Conservation (phyloP, 208 protist genomes). For the Acanthamoeba quina region DNA sequence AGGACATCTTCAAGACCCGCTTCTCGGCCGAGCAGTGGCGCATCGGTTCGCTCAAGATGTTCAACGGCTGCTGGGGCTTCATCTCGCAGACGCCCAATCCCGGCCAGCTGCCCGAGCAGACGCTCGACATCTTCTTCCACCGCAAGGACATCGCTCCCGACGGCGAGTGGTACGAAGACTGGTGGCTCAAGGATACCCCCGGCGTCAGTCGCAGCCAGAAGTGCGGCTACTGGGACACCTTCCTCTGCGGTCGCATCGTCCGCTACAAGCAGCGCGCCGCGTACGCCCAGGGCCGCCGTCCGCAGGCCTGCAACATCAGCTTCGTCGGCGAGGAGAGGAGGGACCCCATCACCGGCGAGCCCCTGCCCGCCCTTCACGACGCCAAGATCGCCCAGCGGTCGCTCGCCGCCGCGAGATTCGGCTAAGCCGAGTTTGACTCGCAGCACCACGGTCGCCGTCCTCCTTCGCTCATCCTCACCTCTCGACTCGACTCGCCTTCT, state of each 20-base stretch:
- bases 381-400: slow-evolving; percentile 63
- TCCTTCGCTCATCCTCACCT: no score
- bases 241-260: slow-evolving; percentile 75
- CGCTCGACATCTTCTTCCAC: slow-evolving; percentile 75
- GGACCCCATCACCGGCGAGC: slow-evolving; percentile 62
- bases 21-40: slow-evolving; percentile 66
- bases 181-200: slow-evolving; percentile 75
- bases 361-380: slow-evolving; percentile 51
- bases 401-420: slow-evolving; percentile 41
- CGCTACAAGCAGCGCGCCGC: slow-evolving; percentile 74
- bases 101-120: slow-evolving; percentile 9
- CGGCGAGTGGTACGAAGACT: slow-evolving; percentile 73
- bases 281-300: slow-evolving; percentile 64
- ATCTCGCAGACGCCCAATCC: slow-evolving; percentile 59
- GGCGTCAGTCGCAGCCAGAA: slow-evolving; percentile 74
- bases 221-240: slow-evolving; percentile 76
- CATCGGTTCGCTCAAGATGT: slow-evolving; percentile 74
- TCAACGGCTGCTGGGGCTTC: slow-evolving; percentile 77
- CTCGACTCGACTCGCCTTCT: not conserved
- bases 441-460: not conserved
- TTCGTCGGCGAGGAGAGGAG: slow-evolving; percentile 70
- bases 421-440: not conserved
- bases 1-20: slow-evolving; percentile 75
- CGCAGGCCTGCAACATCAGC: slow-evolving; percentile 74
- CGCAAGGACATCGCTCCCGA: slow-evolving; percentile 72